phyloP scores from a whole-genome alignment of 176 grass and related monocot species.

The Lolium multiflorum region DNA sequence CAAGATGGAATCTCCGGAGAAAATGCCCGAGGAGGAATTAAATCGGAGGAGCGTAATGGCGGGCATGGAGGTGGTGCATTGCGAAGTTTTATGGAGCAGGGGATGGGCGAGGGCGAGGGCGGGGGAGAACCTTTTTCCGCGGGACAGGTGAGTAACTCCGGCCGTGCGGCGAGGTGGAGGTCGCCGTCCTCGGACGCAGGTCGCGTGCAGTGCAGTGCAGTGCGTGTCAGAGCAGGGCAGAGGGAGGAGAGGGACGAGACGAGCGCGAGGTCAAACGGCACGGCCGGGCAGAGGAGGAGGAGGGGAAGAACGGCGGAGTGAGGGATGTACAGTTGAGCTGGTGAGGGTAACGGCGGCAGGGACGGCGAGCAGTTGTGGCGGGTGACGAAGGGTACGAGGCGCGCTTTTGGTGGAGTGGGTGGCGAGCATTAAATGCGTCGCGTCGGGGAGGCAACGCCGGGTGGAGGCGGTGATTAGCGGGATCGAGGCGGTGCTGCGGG shows the following conservation, averaged over 20 bases:
- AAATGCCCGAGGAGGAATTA: neutral
- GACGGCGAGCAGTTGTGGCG: conserved; percentile 22
- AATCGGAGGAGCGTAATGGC: conserved; percentile 11
- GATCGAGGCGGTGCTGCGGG: no score
- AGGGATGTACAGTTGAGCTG: neutral
- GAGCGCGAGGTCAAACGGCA: conserved; percentile 15
- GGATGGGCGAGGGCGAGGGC: neutral
- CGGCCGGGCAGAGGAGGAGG: neutral
- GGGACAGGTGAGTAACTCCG: neutral
- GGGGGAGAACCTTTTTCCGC: neutral
- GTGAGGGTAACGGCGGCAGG: neutral
- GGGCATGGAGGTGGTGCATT: neutral
- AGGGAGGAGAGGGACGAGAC: neutral
- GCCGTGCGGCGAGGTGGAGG: neutral
- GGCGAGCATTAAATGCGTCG: conserved; percentile 44
- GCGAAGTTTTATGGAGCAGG: conserved; percentile 36
- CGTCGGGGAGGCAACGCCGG: conserved; percentile 17
- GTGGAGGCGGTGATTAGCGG: neutral
- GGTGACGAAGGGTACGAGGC: conserved; percentile 18
- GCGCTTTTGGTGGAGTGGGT: neutral
- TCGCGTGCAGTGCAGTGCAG: conserved; percentile 9
- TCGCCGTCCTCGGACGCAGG: conserved; percentile 33
- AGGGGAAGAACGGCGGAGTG: neutral
- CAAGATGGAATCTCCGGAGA: neutral
- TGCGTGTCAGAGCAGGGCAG: neutral